Conservation (phyloP, 2,329 filamentous ascomycete genomes). For the Tolypocladium inflatum region DNA sequence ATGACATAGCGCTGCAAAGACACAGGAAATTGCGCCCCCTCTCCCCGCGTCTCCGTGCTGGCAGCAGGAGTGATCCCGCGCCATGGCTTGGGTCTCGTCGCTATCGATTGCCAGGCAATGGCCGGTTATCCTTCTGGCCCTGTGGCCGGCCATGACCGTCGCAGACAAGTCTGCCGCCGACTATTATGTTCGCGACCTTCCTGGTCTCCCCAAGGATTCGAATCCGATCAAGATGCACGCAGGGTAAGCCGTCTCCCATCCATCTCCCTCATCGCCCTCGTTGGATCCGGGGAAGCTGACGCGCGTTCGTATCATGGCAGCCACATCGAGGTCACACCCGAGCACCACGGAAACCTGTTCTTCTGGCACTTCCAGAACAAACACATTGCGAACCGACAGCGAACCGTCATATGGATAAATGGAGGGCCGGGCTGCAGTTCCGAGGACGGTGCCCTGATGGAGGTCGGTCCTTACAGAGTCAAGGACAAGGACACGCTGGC, state of each 20-base stretch:
- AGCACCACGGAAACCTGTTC: slow-evolving; percentile 87
- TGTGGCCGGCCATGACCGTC: slow-evolving; percentile 29
- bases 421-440: slow-evolving; percentile 96
- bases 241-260: slow-evolving; percentile 52
- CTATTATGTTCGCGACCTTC: slow-evolving; percentile 80
- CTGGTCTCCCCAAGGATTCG: slow-evolving; percentile 64
- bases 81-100: slow-evolving; percentile 5
- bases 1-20: background rate
- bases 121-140: slow-evolving; percentile 25
- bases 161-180: slow-evolving; percentile 46
- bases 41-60: background rate
- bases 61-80: slow-evolving; percentile 1
- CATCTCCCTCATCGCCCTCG: background rate
- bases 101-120: slow-evolving; percentile 12
- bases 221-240: slow-evolving; percentile 94
- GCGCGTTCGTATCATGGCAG: slow-evolving; percentile 33
- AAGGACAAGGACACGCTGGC: slow-evolving; percentile 61
- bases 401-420: slow-evolving; percentile 94
- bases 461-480: slow-evolving; percentile 86
- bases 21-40: background rate
- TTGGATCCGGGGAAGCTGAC: slow-evolving; percentile 9
- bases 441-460: slow-evolving; percentile 93
- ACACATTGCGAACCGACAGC: slow-evolving; percentile 84
- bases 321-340: slow-evolving; percentile 80
- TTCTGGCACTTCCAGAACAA: slow-evolving; percentile 98